phyloP scores from a whole-genome alignment of 2,329 filamentous ascomycete species.

The Talaromyces sp. region DNA sequence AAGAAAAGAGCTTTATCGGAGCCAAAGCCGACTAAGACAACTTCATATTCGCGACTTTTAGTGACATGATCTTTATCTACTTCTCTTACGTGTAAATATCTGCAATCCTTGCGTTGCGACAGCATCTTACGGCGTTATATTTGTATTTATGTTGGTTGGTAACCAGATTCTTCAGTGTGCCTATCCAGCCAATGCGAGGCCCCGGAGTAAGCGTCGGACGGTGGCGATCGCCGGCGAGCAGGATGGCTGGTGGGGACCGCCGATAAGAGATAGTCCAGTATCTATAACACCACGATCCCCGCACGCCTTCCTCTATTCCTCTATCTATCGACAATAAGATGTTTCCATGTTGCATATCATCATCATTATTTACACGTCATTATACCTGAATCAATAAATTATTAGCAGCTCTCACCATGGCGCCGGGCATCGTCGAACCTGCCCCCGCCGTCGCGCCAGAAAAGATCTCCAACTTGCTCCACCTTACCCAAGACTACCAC shows the following conservation, averaged over 20 bases:
- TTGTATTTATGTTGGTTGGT: not conserved
- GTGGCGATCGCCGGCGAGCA: conserved; percentile 21
- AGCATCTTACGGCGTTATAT: conserved; percentile 13
- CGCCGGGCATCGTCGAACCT: conserved; percentile 52
- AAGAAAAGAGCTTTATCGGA: conserved; percentile 55
- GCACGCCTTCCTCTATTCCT: not conserved
- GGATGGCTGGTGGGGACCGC: conserved; percentile 2
- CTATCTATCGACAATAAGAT: not conserved
- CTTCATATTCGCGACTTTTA: not conserved
- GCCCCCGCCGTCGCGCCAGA: conserved; percentile 44
- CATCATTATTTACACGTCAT: not conserved
- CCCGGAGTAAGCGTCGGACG: conserved; percentile 12
- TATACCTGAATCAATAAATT: not conserved
- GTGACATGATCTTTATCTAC: not conserved
- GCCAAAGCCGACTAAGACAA: conserved; percentile 27
- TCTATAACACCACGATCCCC: not conserved
- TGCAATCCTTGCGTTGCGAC: not conserved
- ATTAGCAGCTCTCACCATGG: conserved; percentile 44
- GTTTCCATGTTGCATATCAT: not conserved
- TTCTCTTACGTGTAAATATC: conserved; percentile 11
- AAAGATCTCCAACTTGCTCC: conserved; percentile 49
- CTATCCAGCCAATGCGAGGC: not conserved
- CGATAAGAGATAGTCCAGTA: conserved; percentile 1
- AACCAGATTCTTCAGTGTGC: not conserved
- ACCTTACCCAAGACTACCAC: conserved; percentile 73